Conservation (phyloP, 164 flowering plant species). For the Tetrastigma voinierianum region DNA sequence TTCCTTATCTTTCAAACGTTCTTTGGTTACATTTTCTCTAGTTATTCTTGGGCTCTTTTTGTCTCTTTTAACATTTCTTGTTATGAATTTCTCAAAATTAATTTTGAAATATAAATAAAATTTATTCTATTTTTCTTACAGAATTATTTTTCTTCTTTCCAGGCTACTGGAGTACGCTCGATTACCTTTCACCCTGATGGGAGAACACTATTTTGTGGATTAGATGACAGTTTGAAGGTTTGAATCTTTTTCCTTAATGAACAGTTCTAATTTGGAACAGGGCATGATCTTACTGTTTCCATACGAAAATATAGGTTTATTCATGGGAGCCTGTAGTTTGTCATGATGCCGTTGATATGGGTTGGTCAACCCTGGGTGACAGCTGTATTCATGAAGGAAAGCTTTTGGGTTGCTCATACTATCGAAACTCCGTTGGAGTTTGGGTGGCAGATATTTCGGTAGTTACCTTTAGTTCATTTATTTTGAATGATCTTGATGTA, state of each 20-base stretch:
- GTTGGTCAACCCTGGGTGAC: slow-evolving; percentile 86
- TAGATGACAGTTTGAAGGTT: slow-evolving; percentile 56
- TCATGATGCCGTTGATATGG: slow-evolving; percentile 80
- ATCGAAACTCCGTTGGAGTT: slow-evolving; percentile 68
- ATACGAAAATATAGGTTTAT: slow-evolving; percentile 50
- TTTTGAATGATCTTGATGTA: too few relatives aligned
- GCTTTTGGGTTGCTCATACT: slow-evolving; percentile 74
- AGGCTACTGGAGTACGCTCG: slow-evolving; percentile 49
- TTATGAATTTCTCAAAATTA: too few relatives aligned
- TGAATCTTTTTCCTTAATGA: neutral
- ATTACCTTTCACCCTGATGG: slow-evolving; percentile 37
- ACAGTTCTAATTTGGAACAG: neutral
- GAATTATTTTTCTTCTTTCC: too few relatives aligned
- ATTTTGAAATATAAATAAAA: too few relatives aligned
- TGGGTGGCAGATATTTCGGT: slow-evolving; percentile 87
- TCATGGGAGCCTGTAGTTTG: slow-evolving; percentile 92
- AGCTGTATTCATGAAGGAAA: slow-evolving; percentile 76
- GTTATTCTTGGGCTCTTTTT: too few relatives aligned
- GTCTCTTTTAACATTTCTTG: too few relatives aligned
- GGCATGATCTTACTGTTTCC: neutral
- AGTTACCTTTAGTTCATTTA: slow-evolving; percentile 12
- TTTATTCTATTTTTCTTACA: too few relatives aligned
- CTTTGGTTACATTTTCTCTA: too few relatives aligned
- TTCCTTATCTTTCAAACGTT: too few relatives aligned
- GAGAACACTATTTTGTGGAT: too few relatives aligned